Conservation (phyloP, 345 rosid species). For the Citrus mangshanensis region DNA sequence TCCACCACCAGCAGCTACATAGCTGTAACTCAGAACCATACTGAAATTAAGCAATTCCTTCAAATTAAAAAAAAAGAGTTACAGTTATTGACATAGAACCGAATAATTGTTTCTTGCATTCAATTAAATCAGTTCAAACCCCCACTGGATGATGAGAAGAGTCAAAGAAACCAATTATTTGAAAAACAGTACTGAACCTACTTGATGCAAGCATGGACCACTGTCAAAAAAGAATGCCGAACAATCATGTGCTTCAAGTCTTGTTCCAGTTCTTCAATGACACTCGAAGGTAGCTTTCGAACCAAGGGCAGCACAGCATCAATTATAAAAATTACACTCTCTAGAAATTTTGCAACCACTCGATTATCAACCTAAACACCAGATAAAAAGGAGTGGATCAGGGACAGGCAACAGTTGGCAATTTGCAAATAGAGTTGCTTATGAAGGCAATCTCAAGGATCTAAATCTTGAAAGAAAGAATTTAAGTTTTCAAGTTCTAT, state of each 20-base stretch:
- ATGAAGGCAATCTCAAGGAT: constrained; percentile 1
- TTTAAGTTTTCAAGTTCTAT: not conserved
- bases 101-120: not conserved
- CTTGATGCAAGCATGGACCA: constrained; percentile 98
- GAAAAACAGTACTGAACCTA: constrained; percentile 31
- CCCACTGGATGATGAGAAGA: constrained; percentile 5
- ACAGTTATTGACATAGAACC: not conserved
- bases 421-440: not conserved
- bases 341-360: constrained; percentile 79
- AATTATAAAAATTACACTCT: constrained; percentile 88
- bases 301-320: constrained; percentile 86
- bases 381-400: constrained; percentile 18
- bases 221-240: constrained; percentile 93
- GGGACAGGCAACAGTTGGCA: not conserved
- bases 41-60: not conserved
- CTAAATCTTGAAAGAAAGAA: not conserved
- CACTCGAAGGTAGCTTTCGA: constrained; percentile 71
- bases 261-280: constrained; percentile 90
- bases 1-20: not conserved
- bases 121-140: not conserved
- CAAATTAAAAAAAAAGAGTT: not conserved
- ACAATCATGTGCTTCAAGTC: constrained; percentile 95
- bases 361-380: constrained; percentile 77
- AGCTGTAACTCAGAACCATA: not conserved
- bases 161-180: not conserved